phyloP scores from a whole-genome alignment of 2,329 filamentous ascomycete genomes.

The Neoarthrinium moseri region DNA sequence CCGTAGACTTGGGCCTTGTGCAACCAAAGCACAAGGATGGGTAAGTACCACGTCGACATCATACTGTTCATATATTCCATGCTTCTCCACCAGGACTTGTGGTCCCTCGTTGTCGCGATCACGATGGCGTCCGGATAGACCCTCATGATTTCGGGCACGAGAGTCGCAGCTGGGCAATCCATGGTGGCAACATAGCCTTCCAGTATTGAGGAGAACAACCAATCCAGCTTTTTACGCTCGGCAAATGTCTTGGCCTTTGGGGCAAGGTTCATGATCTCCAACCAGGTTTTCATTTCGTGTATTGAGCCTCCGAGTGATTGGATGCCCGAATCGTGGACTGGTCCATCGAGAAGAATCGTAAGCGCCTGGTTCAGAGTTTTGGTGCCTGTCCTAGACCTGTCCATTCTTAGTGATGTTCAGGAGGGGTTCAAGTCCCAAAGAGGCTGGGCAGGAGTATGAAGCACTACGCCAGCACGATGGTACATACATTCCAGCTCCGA shows the following conservation, averaged over 20 bases:
- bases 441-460: slow-evolving; percentile 5
- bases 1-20: slow-evolving; percentile 29
- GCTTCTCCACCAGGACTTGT: slow-evolving; percentile 35
- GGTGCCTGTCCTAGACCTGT: slow-evolving; percentile 33
- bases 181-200: slow-evolving; percentile 34
- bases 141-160: slow-evolving; percentile 44
- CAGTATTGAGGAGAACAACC: slow-evolving; percentile 21
- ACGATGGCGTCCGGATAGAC: slow-evolving; percentile 49
- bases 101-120: slow-evolving; percentile 39
- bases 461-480: not conserved
- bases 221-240: slow-evolving; percentile 30
- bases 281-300: slow-evolving; percentile 30
- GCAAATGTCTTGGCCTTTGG: slow-evolving; percentile 26
- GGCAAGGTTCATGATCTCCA: slow-evolving; percentile 31
- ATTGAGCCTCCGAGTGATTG: slow-evolving; percentile 33
- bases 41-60: slow-evolving; percentile 31
- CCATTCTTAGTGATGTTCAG: slow-evolving; percentile 14
- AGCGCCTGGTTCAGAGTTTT: slow-evolving; percentile 36
- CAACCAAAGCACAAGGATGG: slow-evolving; percentile 29
- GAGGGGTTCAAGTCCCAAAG: slow-evolving; percentile 10
- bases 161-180: slow-evolving; percentile 35
- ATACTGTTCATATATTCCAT: slow-evolving; percentile 29
- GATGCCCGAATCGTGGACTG: slow-evolving; percentile 33
- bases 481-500: slow-evolving; percentile 33
- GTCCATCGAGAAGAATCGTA: slow-evolving; percentile 30